These are phyloP conservation scores for Pyrenophora graminea DNA, from an alignment of 2,329 filamentous ascomycete species.

Conservation along the genomic window DNA sequence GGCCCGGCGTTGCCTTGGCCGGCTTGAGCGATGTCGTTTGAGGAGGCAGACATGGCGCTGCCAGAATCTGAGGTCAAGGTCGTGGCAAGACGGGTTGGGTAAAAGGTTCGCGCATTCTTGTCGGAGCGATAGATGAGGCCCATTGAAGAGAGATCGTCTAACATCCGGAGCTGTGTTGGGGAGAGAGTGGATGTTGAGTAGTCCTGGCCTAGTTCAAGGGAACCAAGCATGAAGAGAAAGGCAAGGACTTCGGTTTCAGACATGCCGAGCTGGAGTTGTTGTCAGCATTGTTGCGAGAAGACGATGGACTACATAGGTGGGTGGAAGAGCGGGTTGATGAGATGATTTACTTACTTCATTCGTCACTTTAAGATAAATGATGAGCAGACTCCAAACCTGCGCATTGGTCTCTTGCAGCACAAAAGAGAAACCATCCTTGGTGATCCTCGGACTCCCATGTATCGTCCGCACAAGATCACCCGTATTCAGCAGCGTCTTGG, in stretches of 20 bases:
- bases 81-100: conserved; percentile 90
- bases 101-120: conserved; percentile 61
- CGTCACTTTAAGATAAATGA: conserved; percentile 88
- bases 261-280: conserved; percentile 62
- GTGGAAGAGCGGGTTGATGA: neutral
- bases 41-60: conserved; percentile 42
- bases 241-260: conserved; percentile 92
- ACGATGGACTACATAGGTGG: neutral
- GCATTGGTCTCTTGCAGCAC: conserved; percentile 93
- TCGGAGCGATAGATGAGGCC: conserved; percentile 77
- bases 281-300: conserved; percentile 1
- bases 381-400: conserved; percentile 92
- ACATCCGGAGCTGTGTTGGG: conserved; percentile 80
- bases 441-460: conserved; percentile 70
- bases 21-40: conserved; percentile 60
- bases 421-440: conserved; percentile 91
- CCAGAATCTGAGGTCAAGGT: conserved; percentile 82
- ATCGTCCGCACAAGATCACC: conserved; percentile 76
- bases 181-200: conserved; percentile 88
- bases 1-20: conserved; percentile 13
- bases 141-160: conserved; percentile 89
- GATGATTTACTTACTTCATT: conserved; percentile 55
- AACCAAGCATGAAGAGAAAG: conserved; percentile 94
- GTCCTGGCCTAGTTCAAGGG: conserved; percentile 85
- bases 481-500: conserved; percentile 79